Evolutionary conservation across 2,329 filamentous ascomycete species (phyloP), one percentile per base, ranked within the genome.

Genomic region (Ceratocystis cubensis): DNA sequence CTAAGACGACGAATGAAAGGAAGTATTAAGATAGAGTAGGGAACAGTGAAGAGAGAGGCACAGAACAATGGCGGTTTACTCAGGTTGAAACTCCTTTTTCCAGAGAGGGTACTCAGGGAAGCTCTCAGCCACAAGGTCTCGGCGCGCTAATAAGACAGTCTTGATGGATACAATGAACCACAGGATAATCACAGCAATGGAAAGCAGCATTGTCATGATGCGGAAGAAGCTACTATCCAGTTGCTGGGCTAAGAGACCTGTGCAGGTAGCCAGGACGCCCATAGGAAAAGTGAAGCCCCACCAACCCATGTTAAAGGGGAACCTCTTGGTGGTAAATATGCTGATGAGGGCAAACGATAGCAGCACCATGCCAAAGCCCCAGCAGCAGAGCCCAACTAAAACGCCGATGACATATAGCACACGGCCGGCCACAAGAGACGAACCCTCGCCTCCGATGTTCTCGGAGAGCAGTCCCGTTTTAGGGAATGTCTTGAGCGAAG

Each of bases 341-440:
- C 75, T 76, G 69, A 78, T 74, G 57, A 78, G 72, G 1, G 78
- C 78, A 65, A 78, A 79, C 6, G 73, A 74, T 5, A 79, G 69
- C 76, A 78, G 80, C 2, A 78, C 71, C 10, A 79, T 72, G 1
- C 74, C 78, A 63, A 79, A 79, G 0, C 76, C 77, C 76, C 77
- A 79, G 73, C 80, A 76, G 44, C 77, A 70, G 10, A 79, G 71
- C 5, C 75, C 77, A 13, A 75, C 65, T 57, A 79, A 74, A n/a
- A 84, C 75, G 0, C 86, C 85, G 0, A 85, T 66, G 1, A 84
- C 76, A 70, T 87, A 88, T 6, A 87, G 76, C 5, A 86, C 76
- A 28, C 79, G 75, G 0, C 83, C 83, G 30, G 71, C 74, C 17
- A 66, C 65, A 8, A 66, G 62, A 33, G 61, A 15, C 28, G 67